Evolutionary conservation across 176 grass and related monocot genomes (phyloP).

Genomic region (Puya raimondii): DNA sequence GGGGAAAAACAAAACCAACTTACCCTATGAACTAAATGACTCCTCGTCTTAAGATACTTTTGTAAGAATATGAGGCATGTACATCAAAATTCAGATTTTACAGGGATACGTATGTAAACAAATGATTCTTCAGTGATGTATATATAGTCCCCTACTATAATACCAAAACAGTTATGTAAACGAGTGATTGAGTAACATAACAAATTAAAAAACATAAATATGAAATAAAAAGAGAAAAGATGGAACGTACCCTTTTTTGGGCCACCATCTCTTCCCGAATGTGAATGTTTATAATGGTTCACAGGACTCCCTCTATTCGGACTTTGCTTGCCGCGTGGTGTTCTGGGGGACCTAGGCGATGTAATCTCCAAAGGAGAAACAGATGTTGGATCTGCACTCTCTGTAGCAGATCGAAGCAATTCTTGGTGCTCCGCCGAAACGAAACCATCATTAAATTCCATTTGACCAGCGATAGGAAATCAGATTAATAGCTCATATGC

Average conservation of each 20-base stretch:
- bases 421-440: neutral
- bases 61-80: too few relatives aligned
- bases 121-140: too few relatives aligned
- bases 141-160: neutral
- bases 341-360: neutral
- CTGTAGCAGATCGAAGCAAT: constrained; percentile 1
- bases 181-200: neutral
- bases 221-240: neutral
- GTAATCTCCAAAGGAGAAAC: constrained; percentile 6
- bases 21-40: too few relatives aligned
- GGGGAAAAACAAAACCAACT: too few relatives aligned
- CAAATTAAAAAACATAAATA: neutral
- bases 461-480: neutral
- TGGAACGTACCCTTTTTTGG: neutral
- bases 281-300: neutral
- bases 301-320: constrained; percentile 3
- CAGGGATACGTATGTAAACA: too few relatives aligned
- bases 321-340: neutral
- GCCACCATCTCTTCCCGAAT: neutral
- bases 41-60: too few relatives aligned
- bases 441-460: constrained; percentile 8
- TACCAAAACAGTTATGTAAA: neutral
- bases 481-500: neutral
- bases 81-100: too few relatives aligned
- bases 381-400: neutral